A percentile compares a stretch with the other conserved stretches of the same genome.
Evolutionary conservation across 2,329 filamentous ascomycete genomes (phyloP).

Genomic region (Talaromyces funiculosus): DNA sequence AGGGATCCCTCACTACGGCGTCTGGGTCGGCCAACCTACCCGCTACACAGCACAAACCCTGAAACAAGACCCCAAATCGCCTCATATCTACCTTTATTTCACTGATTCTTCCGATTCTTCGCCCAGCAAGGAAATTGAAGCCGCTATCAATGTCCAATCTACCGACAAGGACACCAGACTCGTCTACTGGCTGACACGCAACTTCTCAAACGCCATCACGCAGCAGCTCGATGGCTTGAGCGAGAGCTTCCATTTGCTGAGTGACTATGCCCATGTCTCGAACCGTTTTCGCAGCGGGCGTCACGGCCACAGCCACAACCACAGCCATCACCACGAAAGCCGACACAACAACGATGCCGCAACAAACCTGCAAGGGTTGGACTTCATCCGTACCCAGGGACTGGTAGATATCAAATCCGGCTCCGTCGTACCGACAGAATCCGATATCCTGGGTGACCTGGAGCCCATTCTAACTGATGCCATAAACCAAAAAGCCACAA

Average conservation of each 20-base stretch:
- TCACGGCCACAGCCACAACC: constrained; percentile 11
- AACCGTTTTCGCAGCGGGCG: not conserved
- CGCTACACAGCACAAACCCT: constrained; percentile 16
- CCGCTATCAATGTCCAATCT: constrained; percentile 32
- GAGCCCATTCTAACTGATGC: constrained; percentile 31
- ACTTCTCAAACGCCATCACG: constrained; percentile 25
- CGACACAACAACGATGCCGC: constrained; percentile 16
- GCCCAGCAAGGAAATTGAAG: constrained; percentile 18
- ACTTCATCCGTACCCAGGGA: constrained; percentile 12
- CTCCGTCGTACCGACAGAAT: constrained; percentile 17
- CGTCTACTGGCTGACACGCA: constrained; percentile 29
- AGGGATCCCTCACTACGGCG: constrained; percentile 19
- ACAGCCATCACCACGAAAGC: constrained; percentile 18
- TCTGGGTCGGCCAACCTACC: constrained; percentile 19
- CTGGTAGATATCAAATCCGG: constrained; percentile 27
- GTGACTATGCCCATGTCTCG: constrained; percentile 5
- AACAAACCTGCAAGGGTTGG: constrained; percentile 19
- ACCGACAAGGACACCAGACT: constrained; percentile 24
- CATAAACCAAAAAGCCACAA: constrained; percentile 30
- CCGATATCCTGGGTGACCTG: constrained; percentile 36
- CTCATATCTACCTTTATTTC: constrained; percentile 29
- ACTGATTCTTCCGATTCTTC: constrained; percentile 16
- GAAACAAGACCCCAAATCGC: constrained; percentile 20
- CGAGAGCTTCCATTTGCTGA: constrained; percentile 23
- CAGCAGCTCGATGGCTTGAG: constrained; percentile 18